Base-by-base conservation (phyloP, 139 green algal genomes). In the Micractinium conductrix region DNA sequence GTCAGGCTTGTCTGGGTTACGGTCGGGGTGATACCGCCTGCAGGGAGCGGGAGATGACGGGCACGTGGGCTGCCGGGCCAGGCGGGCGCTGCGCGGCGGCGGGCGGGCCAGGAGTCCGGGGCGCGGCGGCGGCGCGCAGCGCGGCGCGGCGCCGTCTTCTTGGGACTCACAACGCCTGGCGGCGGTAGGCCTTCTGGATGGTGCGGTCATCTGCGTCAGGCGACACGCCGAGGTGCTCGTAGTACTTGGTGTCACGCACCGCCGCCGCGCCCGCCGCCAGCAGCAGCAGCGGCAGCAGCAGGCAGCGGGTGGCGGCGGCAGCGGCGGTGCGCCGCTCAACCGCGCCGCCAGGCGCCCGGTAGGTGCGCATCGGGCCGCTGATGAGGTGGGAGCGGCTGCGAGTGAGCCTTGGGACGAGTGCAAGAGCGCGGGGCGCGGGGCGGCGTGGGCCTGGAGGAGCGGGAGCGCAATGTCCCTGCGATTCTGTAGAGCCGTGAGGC, bases 141-240 rank as follows among this genome's bases (percentile, higher is more conserved):
- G 44, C 53, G 7, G 53, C 53, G 8, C 53, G 5, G 7, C 53
- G 26, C 19, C 53, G 53, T 22, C 53, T 21, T 16, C 1, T 17
- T 33, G 3, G 37, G 28, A 88, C 88, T 91, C 74, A 94, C 89
- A 96, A 63, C 1, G 94, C 94, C 84, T 90, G 37, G 78, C 93
- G 90, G 9, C 92, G 65, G 74, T 98, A 98, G 0, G 93, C 95
- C 50, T 95, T 95, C 85, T 98, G 97, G 45, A 98, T 96, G 0
- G 88, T 92, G 6, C 80, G 58, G 9, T 97, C 94, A n/a, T 95
- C 91, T 0, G 95, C 94, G 43, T 96, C 93, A 1, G 81, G 58
- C 0, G 75, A 65, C 0, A 98, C 83, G 35, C 92, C 93, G 0
- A 98, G 87, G 0, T 91, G 45, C 26, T 94, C 88, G 78, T 98